These are phyloP conservation scores for Elaeis guineensis DNA, from an alignment of 176 grass and related monocot species.

Conservation along the genomic window DNA sequence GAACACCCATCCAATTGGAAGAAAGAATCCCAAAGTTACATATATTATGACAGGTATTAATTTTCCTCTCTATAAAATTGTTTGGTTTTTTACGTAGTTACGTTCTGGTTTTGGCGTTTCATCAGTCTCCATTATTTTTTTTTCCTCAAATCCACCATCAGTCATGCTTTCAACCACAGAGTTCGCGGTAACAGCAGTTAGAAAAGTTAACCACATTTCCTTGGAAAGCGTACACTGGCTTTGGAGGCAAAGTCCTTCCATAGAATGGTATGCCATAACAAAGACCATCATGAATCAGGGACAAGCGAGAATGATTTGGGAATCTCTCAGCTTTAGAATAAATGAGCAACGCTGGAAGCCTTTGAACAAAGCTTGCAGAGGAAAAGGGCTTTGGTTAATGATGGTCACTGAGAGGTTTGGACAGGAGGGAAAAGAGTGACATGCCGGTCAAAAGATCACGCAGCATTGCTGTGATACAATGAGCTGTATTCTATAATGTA, in stretches of 20 bases:
- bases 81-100: too few species aligned
- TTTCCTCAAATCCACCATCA: too few species aligned
- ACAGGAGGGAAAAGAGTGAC: conserved; percentile 30
- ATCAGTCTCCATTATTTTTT: too few species aligned
- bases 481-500: conserved; percentile 13
- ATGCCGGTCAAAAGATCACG: conserved; percentile 46
- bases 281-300: conserved; percentile 9
- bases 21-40: too few species aligned
- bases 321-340: conserved; percentile 35
- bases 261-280: conserved; percentile 6
- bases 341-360: conserved; percentile 38
- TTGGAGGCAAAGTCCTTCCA: not conserved
- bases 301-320: conserved; percentile 29
- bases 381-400: conserved; percentile 32
- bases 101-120: too few species aligned
- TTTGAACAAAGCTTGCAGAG: conserved; percentile 26
- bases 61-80: too few species aligned
- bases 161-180: too few species aligned
- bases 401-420: conserved; percentile 26
- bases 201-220: not conserved
- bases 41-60: too few species aligned
- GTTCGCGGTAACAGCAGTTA: too few species aligned
- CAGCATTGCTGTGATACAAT: conserved; percentile 17
- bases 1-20: too few species aligned
- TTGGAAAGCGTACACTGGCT: not conserved